Percentiles rank a stretch among this genome's conserved stretches.
phyloP scores from a whole-genome alignment of 257 asterid species.

The Scutellaria baicalensis region DNA sequence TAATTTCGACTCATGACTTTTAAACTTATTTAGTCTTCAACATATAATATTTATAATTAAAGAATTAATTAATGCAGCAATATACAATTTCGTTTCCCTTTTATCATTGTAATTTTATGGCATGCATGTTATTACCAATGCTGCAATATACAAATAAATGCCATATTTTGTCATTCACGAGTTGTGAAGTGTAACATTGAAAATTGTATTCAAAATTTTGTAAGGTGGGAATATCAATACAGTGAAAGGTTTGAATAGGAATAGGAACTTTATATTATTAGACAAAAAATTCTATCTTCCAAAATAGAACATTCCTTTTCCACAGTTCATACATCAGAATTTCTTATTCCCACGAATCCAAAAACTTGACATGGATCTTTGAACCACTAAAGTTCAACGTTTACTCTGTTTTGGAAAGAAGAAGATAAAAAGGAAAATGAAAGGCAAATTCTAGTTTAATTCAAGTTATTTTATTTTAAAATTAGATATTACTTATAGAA shows the following conservation, averaged over 20 bases:
- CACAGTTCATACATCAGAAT: not conserved
- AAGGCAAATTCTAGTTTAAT: too few relatives aligned
- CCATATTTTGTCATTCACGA: constrained; percentile 9
- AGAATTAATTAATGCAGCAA: too few relatives aligned
- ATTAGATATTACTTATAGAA: too few relatives aligned
- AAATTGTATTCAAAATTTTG: not conserved
- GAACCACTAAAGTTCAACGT: too few relatives aligned
- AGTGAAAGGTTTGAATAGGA: not conserved
- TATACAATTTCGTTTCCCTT: not conserved
- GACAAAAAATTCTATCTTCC: not conserved
- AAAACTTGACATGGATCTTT: too few relatives aligned
- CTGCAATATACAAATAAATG: not conserved
- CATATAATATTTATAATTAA: too few relatives aligned
- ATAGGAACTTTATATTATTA: not conserved
- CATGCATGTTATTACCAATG: not conserved
- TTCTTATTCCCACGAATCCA: not conserved
- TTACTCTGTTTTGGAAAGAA: too few relatives aligned
- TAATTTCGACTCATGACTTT: too few relatives aligned
- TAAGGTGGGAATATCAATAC: not conserved
- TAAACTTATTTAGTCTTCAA: too few relatives aligned
- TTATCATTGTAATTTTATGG: not conserved
- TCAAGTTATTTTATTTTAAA: too few relatives aligned
- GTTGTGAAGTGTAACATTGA: not conserved
- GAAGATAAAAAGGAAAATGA: too few relatives aligned
- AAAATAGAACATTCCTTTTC: not conserved